A percentile compares a stretch with the other conserved stretches of the same genome.
These are phyloP conservation scores for Candida fluviatilis DNA, from an alignment of 805 yeast genomes.

Conservation along the genomic window DNA sequence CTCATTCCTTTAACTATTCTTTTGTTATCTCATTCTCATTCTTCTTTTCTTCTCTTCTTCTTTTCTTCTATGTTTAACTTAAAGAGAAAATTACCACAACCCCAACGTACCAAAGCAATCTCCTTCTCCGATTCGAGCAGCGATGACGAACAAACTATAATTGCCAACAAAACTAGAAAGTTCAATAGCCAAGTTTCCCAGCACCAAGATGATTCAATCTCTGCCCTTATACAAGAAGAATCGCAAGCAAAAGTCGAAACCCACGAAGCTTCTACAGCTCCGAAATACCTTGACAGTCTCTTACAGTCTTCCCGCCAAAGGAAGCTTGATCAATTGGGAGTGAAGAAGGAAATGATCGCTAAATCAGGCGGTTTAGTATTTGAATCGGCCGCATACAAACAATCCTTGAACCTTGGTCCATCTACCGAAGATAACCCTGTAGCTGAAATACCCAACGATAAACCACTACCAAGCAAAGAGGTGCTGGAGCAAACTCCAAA, in stretches of 20 bases:
- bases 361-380: slow-evolving; percentile 1
- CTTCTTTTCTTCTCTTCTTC: not conserved
- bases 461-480: not conserved
- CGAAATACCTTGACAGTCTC: not conserved
- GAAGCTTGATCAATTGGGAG: not conserved
- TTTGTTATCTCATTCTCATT: no score
- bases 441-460: not conserved
- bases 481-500: not conserved
- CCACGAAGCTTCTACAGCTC: not conserved
- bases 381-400: not conserved
- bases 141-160: not conserved
- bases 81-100: not conserved
- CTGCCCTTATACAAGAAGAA: not conserved
- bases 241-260: not conserved
- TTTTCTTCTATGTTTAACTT: not conserved
- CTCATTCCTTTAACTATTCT: no score
- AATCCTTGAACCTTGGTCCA: not conserved
- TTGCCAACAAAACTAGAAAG: not conserved
- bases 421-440: not conserved
- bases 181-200: not conserved
- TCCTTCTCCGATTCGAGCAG: not conserved
- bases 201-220: not conserved
- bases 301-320: not conserved
- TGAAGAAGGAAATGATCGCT: not conserved
- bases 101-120: not conserved